These are phyloP conservation scores for Monilinia polystroma DNA, from an alignment of 2,329 filamentous ascomycete genomes.

Conservation along the genomic window DNA sequence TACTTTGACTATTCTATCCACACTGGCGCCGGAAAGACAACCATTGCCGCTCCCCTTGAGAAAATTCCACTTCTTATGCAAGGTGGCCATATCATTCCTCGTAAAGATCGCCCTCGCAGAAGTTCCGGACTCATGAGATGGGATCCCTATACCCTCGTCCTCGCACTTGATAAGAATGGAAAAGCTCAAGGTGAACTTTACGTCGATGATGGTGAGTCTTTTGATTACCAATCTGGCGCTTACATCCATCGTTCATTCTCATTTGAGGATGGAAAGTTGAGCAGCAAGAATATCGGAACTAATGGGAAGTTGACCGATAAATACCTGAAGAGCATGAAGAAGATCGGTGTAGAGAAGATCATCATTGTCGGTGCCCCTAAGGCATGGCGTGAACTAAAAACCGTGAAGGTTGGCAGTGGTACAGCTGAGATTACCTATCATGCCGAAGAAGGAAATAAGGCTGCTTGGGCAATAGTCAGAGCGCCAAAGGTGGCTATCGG, in stretches of 20 bases:
- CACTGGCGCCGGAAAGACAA: slow-evolving; percentile 65
- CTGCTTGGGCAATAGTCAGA: slow-evolving; percentile 62
- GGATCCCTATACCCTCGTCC: slow-evolving; percentile 90
- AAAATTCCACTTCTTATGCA: slow-evolving; percentile 89
- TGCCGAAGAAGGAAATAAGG: slow-evolving; percentile 52
- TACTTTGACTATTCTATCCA: slow-evolving; percentile 87
- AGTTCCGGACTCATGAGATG: slow-evolving; percentile 87
- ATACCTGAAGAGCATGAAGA: slow-evolving; percentile 77
- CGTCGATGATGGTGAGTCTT: slow-evolving; percentile 89
- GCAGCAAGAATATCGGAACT: slow-evolving; percentile 64
- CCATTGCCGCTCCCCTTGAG: slow-evolving; percentile 74
- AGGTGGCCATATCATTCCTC: slow-evolving; percentile 86
- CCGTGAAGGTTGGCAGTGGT: slow-evolving; percentile 56
- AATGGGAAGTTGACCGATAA: slow-evolving; percentile 61
- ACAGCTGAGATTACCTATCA: slow-evolving; percentile 62
- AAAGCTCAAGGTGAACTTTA: slow-evolving; percentile 83
- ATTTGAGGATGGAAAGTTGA: slow-evolving; percentile 60
- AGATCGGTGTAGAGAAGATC: slow-evolving; percentile 79
- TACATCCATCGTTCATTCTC: slow-evolving; percentile 84
- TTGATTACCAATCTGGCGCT: slow-evolving; percentile 80
- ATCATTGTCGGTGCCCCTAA: slow-evolving; percentile 77
- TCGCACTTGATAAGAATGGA: slow-evolving; percentile 66
- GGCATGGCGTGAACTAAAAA: slow-evolving; percentile 64
- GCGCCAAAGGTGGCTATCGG: slow-evolving; percentile 62
- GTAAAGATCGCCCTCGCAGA: slow-evolving; percentile 82